phyloP scores from a whole-genome alignment of 164 flowering plant species.

The Umbilicus rupestris region DNA sequence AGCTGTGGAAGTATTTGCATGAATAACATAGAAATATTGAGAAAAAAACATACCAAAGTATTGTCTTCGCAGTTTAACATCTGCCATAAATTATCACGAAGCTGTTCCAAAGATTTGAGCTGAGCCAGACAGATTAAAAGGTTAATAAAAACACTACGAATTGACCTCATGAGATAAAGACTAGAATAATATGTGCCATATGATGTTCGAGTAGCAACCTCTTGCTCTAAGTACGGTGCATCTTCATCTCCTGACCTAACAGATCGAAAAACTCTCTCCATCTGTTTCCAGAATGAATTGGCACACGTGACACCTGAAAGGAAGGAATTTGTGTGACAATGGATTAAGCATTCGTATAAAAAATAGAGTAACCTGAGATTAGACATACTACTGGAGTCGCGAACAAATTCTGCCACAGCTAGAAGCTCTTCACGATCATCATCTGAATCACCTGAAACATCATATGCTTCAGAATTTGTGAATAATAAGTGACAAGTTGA shows the following conservation, averaged over 20 bases:
- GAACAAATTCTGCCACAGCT: conserved; percentile 26
- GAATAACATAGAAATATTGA: background rate
- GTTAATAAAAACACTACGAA: background rate
- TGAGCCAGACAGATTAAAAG: conserved; percentile 5
- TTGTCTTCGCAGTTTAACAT: conserved; percentile 16
- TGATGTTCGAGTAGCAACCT: conserved; percentile 26
- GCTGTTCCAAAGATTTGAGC: conserved; percentile 25
- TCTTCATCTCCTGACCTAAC: conserved; percentile 29
- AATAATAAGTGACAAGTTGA: background rate
- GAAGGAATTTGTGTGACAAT: conserved; percentile 4
- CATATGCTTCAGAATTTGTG: background rate
- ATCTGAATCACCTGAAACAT: conserved; percentile 28
- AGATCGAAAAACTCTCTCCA: conserved; percentile 47
- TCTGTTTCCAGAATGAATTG: conserved; percentile 67
- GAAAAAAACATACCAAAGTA: conserved; percentile 20
- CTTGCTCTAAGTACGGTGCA: conserved; percentile 41
- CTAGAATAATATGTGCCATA: background rate
- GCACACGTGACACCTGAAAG: conserved; percentile 50
- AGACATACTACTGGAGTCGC: conserved; percentile 26
- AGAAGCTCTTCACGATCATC: conserved; percentile 36
- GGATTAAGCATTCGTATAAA: background rate
- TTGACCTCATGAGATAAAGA: background rate
- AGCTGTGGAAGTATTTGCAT: background rate
- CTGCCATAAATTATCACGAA: conserved; percentile 21
- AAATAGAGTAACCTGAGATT: background rate